Percentiles rank a stretch among this genome's conserved stretches.
phyloP scores from a whole-genome alignment of 78 protist genomes.

The Mastigamoeba balamuthi region DNA sequence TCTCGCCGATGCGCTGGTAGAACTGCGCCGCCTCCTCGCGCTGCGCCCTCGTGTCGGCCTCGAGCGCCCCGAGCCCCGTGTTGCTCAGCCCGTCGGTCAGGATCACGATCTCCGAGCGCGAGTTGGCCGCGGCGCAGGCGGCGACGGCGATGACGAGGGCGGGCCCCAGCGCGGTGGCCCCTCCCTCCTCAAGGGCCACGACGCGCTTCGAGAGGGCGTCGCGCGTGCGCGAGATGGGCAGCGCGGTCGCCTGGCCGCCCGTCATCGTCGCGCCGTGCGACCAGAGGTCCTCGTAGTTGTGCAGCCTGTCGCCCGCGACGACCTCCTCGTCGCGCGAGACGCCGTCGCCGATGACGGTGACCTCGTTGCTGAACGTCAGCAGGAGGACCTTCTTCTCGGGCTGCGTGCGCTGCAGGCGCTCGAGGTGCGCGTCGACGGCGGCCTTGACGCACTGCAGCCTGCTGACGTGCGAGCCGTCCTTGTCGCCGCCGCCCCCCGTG shows the following conservation, averaged over 20 bases:
- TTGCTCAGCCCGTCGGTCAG: slow-evolving; percentile 70
- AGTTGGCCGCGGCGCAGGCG: background rate
- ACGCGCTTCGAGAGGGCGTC: background rate
- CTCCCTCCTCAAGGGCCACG: slow-evolving; percentile 30
- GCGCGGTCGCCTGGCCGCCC: background rate
- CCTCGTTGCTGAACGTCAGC: slow-evolving; percentile 42
- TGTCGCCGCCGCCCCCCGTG: background rate
- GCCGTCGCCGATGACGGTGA: slow-evolving; percentile 50
- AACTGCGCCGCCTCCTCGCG: background rate
- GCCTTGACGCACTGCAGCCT: slow-evolving; percentile 51
- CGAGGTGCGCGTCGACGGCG: slow-evolving; percentile 42
- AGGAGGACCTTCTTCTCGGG: slow-evolving; percentile 43
- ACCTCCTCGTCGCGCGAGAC: background rate
- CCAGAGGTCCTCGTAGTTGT: slow-evolving; percentile 6
- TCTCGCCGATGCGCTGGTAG: slow-evolving; percentile 28
- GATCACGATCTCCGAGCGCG: slow-evolving; percentile 41
- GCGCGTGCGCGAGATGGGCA: background rate
- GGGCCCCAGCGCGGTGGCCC: slow-evolving; percentile 69
- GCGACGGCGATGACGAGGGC: slow-evolving; percentile 48
- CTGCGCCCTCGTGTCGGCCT: background rate
- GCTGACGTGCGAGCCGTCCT: slow-evolving; percentile 10
- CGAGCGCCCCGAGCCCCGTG: slow-evolving; percentile 55
- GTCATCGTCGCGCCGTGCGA: background rate
- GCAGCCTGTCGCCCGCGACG: background rate
- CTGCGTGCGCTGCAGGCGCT: background rate